Evolutionary conservation across 2,329 filamentous ascomycete species (phyloP), one percentile per base, ranked within the genome.

Genomic region (Paecilomyces niveus): DNA sequence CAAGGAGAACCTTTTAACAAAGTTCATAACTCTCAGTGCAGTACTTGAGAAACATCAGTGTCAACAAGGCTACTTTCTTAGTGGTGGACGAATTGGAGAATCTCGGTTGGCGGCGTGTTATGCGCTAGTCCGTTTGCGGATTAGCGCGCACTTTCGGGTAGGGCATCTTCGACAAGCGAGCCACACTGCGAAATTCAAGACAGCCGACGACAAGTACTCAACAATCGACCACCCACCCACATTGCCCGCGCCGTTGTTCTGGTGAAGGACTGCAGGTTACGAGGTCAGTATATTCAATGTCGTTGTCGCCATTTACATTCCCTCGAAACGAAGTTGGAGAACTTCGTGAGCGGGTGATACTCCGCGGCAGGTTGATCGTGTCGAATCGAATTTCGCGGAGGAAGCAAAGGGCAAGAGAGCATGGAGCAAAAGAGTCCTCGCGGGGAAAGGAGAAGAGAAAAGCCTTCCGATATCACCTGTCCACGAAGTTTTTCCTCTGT

Each of bases 221-320:
- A 70, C 66, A 64, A 55, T 54, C 71, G 72, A 76, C 71, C 67
- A 70, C 69, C 70, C 68, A 71, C 69, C 71, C 69, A 73, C 68
- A 68, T 70, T 70, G 68, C 68, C 67, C 69, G 68, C 67, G 70
- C 72, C 72, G 72, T 72, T 65, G 63, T 72, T 72, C 68, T 72
- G 74, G 74, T 76, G 73, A 76, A 76, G 74, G 74, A 74, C 73
- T 74, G 68, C 72, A 72, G 66, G 70, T 70, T 69, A 70, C 73
- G 71, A 76, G 74, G 74, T 77, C 70, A 76, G 74, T 73, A 65
- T 62, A 54, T 58, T 57, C 60, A 60, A 58, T 59, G 54, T 24
- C 49, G 54, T 53, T 63, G 62, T 64, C 62, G 54, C 50, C 52
- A 53, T 64, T 64, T 60, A 61, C 63, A 61, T 59, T 64, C 59